Percentiles rank a stretch among this genome's conserved stretches.
Conservation (phyloP, 352 stramenopile species). For the Phytophthora colocasiae region DNA sequence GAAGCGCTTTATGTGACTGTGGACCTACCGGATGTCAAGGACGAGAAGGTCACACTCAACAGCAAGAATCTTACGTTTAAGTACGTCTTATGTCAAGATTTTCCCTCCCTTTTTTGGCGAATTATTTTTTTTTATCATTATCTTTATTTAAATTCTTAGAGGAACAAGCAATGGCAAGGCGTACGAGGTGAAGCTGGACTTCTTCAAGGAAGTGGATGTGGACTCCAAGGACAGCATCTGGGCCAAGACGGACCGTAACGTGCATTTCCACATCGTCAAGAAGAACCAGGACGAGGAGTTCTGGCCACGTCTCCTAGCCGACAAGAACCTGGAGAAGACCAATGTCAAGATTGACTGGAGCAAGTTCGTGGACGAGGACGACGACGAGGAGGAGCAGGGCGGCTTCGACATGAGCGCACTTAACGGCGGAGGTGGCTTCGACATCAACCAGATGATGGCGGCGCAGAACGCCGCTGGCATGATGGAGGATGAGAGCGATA, state of each 20-base stretch:
- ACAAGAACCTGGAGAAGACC: conserved; percentile 98
- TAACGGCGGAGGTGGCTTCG: conserved; percentile 91
- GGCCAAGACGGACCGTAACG: conserved; percentile 94
- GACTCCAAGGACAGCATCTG: conserved; percentile 94
- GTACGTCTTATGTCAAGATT: conserved; percentile 38
- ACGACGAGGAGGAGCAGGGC: conserved; percentile 93
- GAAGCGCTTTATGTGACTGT: conserved; percentile 98
- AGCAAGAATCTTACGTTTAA: conserved; percentile 92
- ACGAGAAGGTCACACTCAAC: conserved; percentile 92
- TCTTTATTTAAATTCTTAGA: conserved; percentile 34
- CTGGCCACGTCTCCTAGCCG: conserved; percentile 95
- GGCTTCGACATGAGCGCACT: conserved; percentile 91
- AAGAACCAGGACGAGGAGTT: conserved; percentile 94
- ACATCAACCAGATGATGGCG: conserved; percentile 96
- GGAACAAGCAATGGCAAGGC: conserved; percentile 92
- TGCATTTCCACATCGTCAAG: conserved; percentile 98
- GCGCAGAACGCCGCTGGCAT: conserved; percentile 81
- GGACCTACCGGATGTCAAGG: conserved; percentile 94
- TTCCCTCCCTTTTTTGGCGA: background rate
- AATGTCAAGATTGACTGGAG: conserved; percentile 97
- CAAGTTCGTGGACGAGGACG: conserved; percentile 95
- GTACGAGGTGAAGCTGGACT: conserved; percentile 96
- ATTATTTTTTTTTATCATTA: background rate
- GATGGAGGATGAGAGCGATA: conserved; percentile 71
- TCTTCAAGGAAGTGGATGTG: conserved; percentile 95